Conservation (phyloP, 768 basidiomycete species). For the Gloeostereum incarnatum region DNA sequence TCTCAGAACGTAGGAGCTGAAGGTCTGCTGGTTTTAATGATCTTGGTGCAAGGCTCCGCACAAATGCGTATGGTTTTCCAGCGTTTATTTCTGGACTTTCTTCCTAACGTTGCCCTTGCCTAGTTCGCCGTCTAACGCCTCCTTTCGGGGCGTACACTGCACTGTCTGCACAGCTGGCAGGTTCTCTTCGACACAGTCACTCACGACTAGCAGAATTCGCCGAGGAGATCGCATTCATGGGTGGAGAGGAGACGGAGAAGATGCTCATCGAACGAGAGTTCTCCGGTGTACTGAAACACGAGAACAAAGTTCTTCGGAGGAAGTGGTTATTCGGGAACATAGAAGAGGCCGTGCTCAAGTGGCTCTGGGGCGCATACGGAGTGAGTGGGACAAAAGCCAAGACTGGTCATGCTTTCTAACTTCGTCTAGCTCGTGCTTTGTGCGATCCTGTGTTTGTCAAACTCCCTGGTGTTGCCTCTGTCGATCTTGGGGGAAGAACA, state of each 20-base stretch:
- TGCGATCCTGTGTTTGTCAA: constrained; percentile 92
- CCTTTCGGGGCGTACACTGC: constrained; percentile 90
- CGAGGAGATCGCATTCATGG: constrained; percentile 84
- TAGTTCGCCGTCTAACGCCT: constrained; percentile 85
- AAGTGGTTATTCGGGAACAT: constrained; percentile 87
- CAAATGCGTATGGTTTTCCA: constrained; percentile 52
- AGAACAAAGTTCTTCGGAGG: constrained; percentile 68
- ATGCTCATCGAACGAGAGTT: constrained; percentile 86
- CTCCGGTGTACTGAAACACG: constrained; percentile 75
- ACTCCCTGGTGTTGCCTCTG: constrained; percentile 53
- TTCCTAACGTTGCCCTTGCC: constrained; percentile 1
- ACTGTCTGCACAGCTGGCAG: constrained; percentile 79
- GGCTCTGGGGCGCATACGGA: constrained; percentile 93
- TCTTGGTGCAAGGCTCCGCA: constrained; percentile 79
- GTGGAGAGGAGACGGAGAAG: constrained; percentile 86
- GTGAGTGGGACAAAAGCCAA: constrained; percentile 31
- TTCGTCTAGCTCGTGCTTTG: constrained; percentile 65
- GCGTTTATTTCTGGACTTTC: not conserved
- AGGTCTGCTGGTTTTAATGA: constrained; percentile 72
- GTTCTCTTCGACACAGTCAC: constrained; percentile 85
- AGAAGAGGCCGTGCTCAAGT: constrained; percentile 95
- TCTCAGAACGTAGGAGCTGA: constrained; percentile 93
- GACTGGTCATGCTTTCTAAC: constrained; percentile 6
- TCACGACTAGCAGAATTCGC: constrained; percentile 84
- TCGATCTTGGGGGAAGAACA: constrained; percentile 81